Base-by-base conservation (phyloP, 768 basidiomycete species). In the Hirschioporus abietinus region DNA sequence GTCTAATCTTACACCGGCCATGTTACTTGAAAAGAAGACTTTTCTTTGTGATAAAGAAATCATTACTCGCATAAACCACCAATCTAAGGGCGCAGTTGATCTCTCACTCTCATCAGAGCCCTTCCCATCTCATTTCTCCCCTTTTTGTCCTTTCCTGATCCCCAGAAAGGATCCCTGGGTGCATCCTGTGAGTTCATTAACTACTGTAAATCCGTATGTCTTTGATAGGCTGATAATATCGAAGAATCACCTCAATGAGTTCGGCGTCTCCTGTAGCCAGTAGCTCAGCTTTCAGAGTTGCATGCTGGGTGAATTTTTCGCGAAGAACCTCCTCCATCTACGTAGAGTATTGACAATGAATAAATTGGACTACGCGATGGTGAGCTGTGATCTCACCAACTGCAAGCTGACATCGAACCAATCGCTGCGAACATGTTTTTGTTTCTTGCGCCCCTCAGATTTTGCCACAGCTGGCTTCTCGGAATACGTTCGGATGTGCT, bases 301-400 rank as follows among this genome's bases (percentile, higher is more conserved):
- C 15, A 35, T 71, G 67, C 59, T 71, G 70, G 3, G 67, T 68
- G 57, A 71, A 70, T 52, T 71, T 71, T 23, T 57, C 35, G 35
- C 63, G n/a, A 8, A 71, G 64, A 30, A 67, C 60, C 23, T 64
- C 61, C 17, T 71, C 69, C 70, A 70, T 71, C 70, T 71, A 30
- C 23, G 9, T 20, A 36, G 6, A 34, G 59, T 25, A n/a, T 20
- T 42, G 59, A 36, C 10, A 34, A 58, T 20, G 24, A 27, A 27
- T 25, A 26, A 52, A 57, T 15, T 52, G 3, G 15, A 15, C 12
- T 52, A n/a, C n/a, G 15, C 42, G 27, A 9, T 24, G 23, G 35
- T 27, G 12, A 36, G 20, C 26, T n/a, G 25, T 63, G 0, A 8
- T 35, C 64, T 62, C 12, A 68, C 70, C 57, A 66, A 57, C 17